Conservation (phyloP, 257 asterid genomes). For the Nicotiana knightiana region DNA sequence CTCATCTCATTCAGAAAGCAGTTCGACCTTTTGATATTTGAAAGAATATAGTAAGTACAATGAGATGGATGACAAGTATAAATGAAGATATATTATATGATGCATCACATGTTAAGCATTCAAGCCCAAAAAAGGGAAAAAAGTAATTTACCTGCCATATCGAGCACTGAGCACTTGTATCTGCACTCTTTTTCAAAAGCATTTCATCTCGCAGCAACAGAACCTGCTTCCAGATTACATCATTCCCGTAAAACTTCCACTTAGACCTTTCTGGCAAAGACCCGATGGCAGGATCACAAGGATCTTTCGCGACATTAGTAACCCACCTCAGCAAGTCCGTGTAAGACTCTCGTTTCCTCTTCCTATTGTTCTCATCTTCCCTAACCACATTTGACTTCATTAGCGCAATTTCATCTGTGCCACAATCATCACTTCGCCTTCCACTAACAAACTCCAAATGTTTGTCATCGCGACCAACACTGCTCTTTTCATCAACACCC, state of each 20-base stretch:
- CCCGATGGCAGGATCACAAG: conserved; percentile 42
- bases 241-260: conserved; percentile 66
- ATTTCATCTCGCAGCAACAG: conserved; percentile 52
- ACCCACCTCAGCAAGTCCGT: conserved; percentile 53
- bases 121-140: neutral
- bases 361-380: conserved; percentile 29
- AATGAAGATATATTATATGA: neutral
- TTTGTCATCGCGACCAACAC: neutral
- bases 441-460: neutral
- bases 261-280: conserved; percentile 49
- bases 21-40: neutral
- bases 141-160: conserved; percentile 40
- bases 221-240: conserved; percentile 61
- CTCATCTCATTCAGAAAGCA: neutral
- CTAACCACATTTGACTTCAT: neutral
- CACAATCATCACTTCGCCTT: conserved; percentile 2
- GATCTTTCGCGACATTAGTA: conserved; percentile 49
- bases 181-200: conserved; percentile 35
- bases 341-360: conserved; percentile 53
- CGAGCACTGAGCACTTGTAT: conserved; percentile 34
- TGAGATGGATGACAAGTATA: neutral
- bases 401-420: conserved; percentile 7
- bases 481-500: neutral
- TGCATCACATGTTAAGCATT: neutral
- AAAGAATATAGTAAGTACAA: neutral